phyloP scores from a whole-genome alignment of 768 basidiomycete species.

The Sarcomyxa edulis region DNA sequence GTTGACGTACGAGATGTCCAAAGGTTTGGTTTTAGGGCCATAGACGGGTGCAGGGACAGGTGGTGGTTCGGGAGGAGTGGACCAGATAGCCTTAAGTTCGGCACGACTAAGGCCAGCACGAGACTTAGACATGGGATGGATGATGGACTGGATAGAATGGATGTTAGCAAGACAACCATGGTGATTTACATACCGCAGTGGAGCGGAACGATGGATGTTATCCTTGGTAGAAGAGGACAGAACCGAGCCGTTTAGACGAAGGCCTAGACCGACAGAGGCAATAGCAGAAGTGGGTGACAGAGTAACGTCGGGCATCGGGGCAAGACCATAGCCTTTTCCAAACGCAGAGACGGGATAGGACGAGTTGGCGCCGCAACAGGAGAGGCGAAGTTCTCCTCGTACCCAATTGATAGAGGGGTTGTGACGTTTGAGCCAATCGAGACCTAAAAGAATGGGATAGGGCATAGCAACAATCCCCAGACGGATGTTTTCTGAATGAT shows the following conservation, averaged over 20 bases:
- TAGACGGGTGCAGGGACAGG: conserved; percentile 9
- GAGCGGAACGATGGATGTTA: conserved; percentile 6
- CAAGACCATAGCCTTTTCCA: conserved; percentile 22
- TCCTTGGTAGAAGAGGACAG: no score
- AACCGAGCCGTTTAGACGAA: conserved; percentile 16
- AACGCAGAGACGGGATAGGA: conserved; percentile 10
- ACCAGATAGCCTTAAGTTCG: conserved; percentile 12
- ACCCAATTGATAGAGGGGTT: conserved; percentile 31
- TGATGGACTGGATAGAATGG: conserved; percentile 2
- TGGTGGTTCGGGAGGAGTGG: conserved; percentile 3
- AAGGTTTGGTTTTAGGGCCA: conserved; percentile 10
- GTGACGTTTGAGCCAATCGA: conserved; percentile 30
- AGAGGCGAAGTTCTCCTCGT: conserved; percentile 14
- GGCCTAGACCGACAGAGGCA: conserved; percentile 21
- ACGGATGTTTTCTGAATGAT: conserved; percentile 23
- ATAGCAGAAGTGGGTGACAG: conserved; percentile 8
- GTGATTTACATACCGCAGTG: conserved; percentile 1
- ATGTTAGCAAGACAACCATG: conserved; percentile 6
- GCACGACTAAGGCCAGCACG: conserved; percentile 8
- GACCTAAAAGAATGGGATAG: conserved; percentile 30
- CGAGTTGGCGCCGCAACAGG: conserved; percentile 19
- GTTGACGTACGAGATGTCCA: conserved; percentile 11
- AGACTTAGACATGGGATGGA: conserved; percentile 5
- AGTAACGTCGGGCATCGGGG: conserved; percentile 8
- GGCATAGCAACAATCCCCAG: conserved; percentile 25